A percentile compares a stretch with the other conserved stretches of the same genome.
These are phyloP conservation scores for Penicillium sp. DNA, from an alignment of 2,329 filamentous ascomycete genomes.

Conservation along the genomic window DNA sequence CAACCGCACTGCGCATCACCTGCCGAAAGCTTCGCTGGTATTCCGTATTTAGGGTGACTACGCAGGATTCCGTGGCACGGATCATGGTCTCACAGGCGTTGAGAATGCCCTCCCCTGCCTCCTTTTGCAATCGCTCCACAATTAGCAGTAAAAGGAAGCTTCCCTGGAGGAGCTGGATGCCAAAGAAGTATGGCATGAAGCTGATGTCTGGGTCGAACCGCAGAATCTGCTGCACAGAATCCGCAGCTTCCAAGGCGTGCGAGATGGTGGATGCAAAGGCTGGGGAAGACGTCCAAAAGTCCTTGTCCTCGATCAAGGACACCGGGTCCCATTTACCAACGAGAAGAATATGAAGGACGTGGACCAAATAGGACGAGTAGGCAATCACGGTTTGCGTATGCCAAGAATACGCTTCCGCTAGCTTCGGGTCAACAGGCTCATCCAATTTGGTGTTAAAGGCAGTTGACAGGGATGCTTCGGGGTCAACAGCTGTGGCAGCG, in stretches of 20 bases:
- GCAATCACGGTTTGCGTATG: slow-evolving; percentile 85
- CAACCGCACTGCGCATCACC: slow-evolving; percentile 88
- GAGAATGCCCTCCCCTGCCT: slow-evolving; percentile 82
- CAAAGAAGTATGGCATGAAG: slow-evolving; percentile 97
- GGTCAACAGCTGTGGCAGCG: slow-evolving; percentile 24
- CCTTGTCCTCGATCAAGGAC: slow-evolving; percentile 87
- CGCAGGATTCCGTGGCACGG: slow-evolving; percentile 86
- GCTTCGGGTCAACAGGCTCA: slow-evolving; percentile 46
- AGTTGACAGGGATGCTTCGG: slow-evolving; percentile 39
- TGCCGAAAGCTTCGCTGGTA: slow-evolving; percentile 96
- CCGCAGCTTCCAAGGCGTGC: slow-evolving; percentile 84
- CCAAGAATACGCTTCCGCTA: slow-evolving; percentile 37
- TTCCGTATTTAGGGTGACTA: slow-evolving; percentile 87
- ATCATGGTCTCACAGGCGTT: slow-evolving; percentile 92
- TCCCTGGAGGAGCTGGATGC: slow-evolving; percentile 87
- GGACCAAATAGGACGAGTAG: slow-evolving; percentile 89
- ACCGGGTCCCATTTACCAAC: slow-evolving; percentile 97
- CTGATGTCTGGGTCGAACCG: slow-evolving; percentile 88
- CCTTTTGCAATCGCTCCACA: slow-evolving; percentile 82
- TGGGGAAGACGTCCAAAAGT: slow-evolving; percentile 89
- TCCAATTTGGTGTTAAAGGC: slow-evolving; percentile 60
- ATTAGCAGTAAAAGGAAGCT: slow-evolving; percentile 85
- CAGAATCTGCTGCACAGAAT: slow-evolving; percentile 83
- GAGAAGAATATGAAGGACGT: slow-evolving; percentile 85
- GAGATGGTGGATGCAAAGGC: slow-evolving; percentile 84